Conservation (phyloP, 495 filamentous ascomycete genomes). For the Pyrenopolyporus hunteri region DNA sequence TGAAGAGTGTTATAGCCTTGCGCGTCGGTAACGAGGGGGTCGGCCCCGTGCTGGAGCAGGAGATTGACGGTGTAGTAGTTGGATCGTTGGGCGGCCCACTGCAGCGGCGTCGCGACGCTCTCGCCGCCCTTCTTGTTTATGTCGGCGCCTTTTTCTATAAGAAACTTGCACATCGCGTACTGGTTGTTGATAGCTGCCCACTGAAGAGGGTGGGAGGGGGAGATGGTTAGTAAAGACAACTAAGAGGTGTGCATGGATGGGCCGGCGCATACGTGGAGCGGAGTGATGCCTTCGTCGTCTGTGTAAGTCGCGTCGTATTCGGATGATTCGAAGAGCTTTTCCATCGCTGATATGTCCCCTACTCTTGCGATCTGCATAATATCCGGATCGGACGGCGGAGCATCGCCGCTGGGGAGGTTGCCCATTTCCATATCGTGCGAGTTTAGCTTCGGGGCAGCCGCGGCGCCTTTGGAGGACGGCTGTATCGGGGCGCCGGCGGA, state of each 20-base stretch:
- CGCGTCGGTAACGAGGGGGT: slow-evolving; percentile 84
- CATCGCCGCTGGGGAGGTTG: slow-evolving; percentile 56
- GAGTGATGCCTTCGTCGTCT: slow-evolving; percentile 92
- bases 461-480: slow-evolving; percentile 62
- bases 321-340: slow-evolving; percentile 82
- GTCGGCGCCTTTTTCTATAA: slow-evolving; percentile 86
- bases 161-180: slow-evolving; percentile 92
- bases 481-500: slow-evolving; percentile 48
- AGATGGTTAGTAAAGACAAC: slow-evolving; percentile 36
- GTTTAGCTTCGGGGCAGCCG: slow-evolving; percentile 65
- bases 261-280: slow-evolving; percentile 77
- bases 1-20: slow-evolving; percentile 98
- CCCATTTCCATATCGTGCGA: slow-evolving; percentile 71
- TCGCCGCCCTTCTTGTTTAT: slow-evolving; percentile 96
- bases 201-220: no score
- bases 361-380: slow-evolving; percentile 94
- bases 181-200: slow-evolving; percentile 99
- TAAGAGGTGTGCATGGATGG: not conserved
- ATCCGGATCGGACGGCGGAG: slow-evolving; percentile 67
- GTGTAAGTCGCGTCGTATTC: slow-evolving; percentile 79
- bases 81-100: slow-evolving; percentile 96
- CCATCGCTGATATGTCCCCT: slow-evolving; percentile 84
- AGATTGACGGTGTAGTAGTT: slow-evolving; percentile 81
- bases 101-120: slow-evolving; percentile 86
- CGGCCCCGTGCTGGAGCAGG: slow-evolving; percentile 84